Conservation (phyloP, 1,139 yeast genomes). For the Hyphopichia buzzinii region DNA sequence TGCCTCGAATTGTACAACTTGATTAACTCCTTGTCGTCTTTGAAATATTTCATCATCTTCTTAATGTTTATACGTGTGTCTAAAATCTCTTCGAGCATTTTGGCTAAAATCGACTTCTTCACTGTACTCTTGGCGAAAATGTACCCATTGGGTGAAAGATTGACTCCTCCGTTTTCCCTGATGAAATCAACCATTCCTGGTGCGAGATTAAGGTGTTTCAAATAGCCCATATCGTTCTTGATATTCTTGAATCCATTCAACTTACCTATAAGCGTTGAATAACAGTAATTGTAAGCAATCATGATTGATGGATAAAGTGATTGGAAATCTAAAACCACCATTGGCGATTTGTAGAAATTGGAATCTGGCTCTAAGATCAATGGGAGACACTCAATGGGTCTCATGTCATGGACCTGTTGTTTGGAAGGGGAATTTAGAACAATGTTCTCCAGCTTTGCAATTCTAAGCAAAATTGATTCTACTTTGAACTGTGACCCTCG, state of each 20-base stretch:
- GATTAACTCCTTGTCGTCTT: slow-evolving; percentile 43
- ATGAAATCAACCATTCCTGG: slow-evolving; percentile 57
- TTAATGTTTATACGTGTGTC: slow-evolving; percentile 80
- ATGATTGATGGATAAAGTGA: slow-evolving; percentile 90
- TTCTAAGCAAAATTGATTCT: slow-evolving; percentile 73
- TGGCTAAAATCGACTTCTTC: slow-evolving; percentile 73
- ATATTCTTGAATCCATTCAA: slow-evolving; percentile 49
- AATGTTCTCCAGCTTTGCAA: slow-evolving; percentile 73
- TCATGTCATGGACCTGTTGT: slow-evolving; percentile 78
- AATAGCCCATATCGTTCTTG: slow-evolving; percentile 37
- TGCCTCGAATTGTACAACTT: slow-evolving; percentile 75
- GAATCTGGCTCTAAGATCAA: slow-evolving; percentile 90
- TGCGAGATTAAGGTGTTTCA: slow-evolving; percentile 46
- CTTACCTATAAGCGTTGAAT: slow-evolving; percentile 79
- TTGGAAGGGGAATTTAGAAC: slow-evolving; percentile 78
- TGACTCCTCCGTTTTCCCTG: slow-evolving; percentile 48
- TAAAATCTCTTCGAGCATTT: slow-evolving; percentile 80
- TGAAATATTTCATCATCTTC: slow-evolving; percentile 59
- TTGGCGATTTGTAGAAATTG: slow-evolving; percentile 81
- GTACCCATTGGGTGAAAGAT: slow-evolving; percentile 82
- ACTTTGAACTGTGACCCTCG: slow-evolving; percentile 94
- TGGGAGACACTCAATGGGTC: slow-evolving; percentile 84
- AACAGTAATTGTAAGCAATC: slow-evolving; percentile 91
- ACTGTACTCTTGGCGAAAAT: slow-evolving; percentile 66
- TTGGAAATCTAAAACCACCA: slow-evolving; percentile 88